Base-by-base conservation (phyloP, 345 rosid genomes). In the Physaria fendleri region DNA sequence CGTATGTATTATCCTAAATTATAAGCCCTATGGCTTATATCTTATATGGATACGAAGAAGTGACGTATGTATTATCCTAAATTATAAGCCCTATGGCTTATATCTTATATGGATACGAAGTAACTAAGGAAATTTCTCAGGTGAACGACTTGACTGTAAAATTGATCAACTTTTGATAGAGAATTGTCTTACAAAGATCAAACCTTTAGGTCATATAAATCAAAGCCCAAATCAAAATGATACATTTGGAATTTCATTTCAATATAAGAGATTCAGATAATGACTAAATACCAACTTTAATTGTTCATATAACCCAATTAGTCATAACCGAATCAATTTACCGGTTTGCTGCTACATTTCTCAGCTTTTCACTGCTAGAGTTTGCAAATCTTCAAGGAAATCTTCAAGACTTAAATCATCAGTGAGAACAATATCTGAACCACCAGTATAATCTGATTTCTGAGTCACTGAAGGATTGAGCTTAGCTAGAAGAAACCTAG, bases 381-480 rank as follows among this genome's bases (percentile, higher is more conserved):
- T 45, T 73, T 93, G 95, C 75, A 93, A 71, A 62, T 87, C 88
- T 47, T 82, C 83, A 6, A 93, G 73, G 62, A 93, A 93, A 49
- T 77, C 96, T 77, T 93, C 83, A 78, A 93, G 77, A 76, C 97
- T 81, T 59, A 87, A 58, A 66, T 93, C 97, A 77, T 93, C 99
- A 0, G 97, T 89, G 14, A 79, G 82, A 30, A 92, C 74, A 9
- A 88, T 71, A 16, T 88, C 97, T 2, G 95, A 89, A 21, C 85
- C 85, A 25, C 75, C 84, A 0, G 62, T 77, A 44, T 76, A 69
- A 50, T 65, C 62, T 11, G 95, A 80, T 50, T 87, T 77, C 65
- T 89, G 99, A n/a, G 95, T 89, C 24, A 93, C 85, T 0, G 97
- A 93, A 23, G 99, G 99, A 71, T 93, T 93, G 64, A 89, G 78